Percentiles rank a stretch among this genome's conserved stretches.
Evolutionary conservation across 495 filamentous ascomycete genomes (phyloP).

Genomic region (Neohortaea acidophila): DNA sequence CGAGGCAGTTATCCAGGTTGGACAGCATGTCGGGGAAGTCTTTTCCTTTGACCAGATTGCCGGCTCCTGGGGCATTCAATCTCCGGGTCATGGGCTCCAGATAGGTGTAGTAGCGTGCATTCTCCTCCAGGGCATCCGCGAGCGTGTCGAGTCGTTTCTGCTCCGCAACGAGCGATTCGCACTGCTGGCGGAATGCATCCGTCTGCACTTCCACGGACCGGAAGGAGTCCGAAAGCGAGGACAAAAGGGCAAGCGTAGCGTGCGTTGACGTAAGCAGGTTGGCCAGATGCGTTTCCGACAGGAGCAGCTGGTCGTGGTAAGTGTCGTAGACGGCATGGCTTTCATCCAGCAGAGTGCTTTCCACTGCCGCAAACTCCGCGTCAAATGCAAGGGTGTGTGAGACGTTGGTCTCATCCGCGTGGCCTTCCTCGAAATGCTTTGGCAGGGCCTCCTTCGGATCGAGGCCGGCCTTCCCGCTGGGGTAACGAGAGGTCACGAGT

Average conservation of each 20-base stretch:
- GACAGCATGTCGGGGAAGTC: constrained; percentile 73
- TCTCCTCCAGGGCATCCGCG: constrained; percentile 66
- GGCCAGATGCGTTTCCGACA: constrained; percentile 66
- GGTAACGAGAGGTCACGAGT: constrained; percentile 43
- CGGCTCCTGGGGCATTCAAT: constrained; percentile 81
- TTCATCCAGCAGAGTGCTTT: constrained; percentile 54
- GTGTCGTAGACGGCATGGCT: constrained; percentile 73
- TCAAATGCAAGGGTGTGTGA: constrained; percentile 50
- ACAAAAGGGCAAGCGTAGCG: constrained; percentile 55
- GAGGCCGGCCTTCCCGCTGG: too few species aligned
- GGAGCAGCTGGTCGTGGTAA: constrained; percentile 62
- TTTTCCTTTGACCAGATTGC: constrained; percentile 61
- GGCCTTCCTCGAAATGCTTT: too few species aligned
- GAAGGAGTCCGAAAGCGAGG: constrained; percentile 67
- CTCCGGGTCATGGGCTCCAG: constrained; percentile 78
- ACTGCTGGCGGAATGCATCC: constrained; percentile 76
- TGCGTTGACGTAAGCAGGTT: constrained; percentile 62
- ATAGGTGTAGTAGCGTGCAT: constrained; percentile 81
- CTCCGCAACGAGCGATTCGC: constrained; percentile 66
- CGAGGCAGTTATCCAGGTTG: constrained; percentile 75
- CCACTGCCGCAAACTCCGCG: constrained; percentile 45
- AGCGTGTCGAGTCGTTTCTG: constrained; percentile 61
- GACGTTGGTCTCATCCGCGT: too few species aligned
- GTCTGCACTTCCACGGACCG: constrained; percentile 76
- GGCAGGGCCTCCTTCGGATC: too few species aligned